Evolutionary conservation across 345 rosid species (phyloP).

Genomic region (Eutrema japonicum): DNA sequence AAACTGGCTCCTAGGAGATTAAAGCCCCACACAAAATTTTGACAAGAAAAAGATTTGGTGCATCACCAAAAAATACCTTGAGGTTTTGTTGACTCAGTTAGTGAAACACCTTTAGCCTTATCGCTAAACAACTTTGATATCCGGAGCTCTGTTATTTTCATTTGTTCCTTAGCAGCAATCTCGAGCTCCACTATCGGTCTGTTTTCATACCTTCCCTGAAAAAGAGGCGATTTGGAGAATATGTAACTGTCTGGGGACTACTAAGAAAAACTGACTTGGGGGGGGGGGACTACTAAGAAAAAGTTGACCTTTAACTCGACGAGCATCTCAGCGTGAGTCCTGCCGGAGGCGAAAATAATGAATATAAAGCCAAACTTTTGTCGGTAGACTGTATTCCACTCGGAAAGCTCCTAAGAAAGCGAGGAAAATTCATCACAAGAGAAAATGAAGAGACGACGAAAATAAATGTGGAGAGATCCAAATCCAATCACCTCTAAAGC

Average conservation of each 20-base stretch:
- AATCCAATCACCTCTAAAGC: constrained; percentile 58
- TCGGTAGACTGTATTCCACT: constrained; percentile 74
- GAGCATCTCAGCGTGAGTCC: constrained; percentile 74
- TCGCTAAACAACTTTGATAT: constrained; percentile 71
- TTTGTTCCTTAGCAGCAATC: constrained; percentile 87
- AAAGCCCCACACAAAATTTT: constrained; percentile 7
- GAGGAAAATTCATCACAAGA: not conserved
- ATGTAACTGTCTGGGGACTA: not conserved
- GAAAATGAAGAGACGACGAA: constrained; percentile 1
- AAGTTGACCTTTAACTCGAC: constrained; percentile 68
- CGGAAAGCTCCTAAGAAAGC: constrained; percentile 59
- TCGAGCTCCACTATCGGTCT: constrained; percentile 83
- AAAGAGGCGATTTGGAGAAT: not conserved
- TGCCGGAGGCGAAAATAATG: constrained; percentile 79
- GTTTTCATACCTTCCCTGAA: constrained; percentile 73
- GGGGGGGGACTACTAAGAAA: not conserved
- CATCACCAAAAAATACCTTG: constrained; percentile 55
- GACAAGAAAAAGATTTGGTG: not conserved
- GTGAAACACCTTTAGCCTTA: constrained; percentile 44
- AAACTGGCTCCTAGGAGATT: not conserved
- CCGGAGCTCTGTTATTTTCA: constrained; percentile 86
- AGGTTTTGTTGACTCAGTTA: constrained; percentile 48
- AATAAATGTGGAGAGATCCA: constrained; percentile 16
- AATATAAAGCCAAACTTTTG: constrained; percentile 78
- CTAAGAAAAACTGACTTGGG: not conserved